A percentile compares a stretch with the other conserved stretches of the same genome.
These are phyloP conservation scores for Rhodotorula sp. DNA, from an alignment of 1,284 basidiomycete genomes.

Conservation along the genomic window DNA sequence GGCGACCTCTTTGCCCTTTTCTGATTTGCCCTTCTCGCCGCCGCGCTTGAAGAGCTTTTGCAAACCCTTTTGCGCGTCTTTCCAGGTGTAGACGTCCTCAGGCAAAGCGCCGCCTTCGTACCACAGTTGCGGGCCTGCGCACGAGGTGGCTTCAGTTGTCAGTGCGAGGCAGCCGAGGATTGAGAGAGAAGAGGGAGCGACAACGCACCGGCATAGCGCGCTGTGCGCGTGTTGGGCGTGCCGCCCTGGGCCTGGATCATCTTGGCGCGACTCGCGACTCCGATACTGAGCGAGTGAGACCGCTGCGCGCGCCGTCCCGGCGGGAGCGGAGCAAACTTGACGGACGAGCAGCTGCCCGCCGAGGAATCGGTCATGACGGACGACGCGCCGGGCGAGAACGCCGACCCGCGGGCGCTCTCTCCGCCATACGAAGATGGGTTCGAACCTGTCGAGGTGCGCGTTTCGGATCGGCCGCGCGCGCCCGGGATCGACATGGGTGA, in stretches of 20 bases:
- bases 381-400: neutral
- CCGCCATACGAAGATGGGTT: neutral
- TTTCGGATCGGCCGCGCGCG: neutral
- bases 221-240: conserved; percentile 18
- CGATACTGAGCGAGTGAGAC: conserved; percentile 30
- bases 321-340: conserved; percentile 37
- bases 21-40: neutral
- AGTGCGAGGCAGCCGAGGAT: neutral
- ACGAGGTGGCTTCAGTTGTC: neutral
- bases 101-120: conserved; percentile 35
- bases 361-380: neutral
- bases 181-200: neutral
- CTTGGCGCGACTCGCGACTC: conserved; percentile 31
- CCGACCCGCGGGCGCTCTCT: neutral
- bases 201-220: conserved; percentile 32
- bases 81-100: conserved; percentile 34
- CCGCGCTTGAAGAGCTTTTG: conserved; percentile 34
- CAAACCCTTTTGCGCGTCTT: conserved; percentile 28
- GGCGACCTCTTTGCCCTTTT: conserved; percentile 3
- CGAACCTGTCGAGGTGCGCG: neutral
- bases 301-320: conserved; percentile 18
- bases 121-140: conserved; percentile 36
- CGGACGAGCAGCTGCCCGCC: neutral
- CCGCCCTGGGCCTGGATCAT: conserved; percentile 36
- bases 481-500: neutral